Evolutionary conservation across 1,139 yeast species (phyloP).

Genomic region (Magnusiomyces tetraspermus): DNA sequence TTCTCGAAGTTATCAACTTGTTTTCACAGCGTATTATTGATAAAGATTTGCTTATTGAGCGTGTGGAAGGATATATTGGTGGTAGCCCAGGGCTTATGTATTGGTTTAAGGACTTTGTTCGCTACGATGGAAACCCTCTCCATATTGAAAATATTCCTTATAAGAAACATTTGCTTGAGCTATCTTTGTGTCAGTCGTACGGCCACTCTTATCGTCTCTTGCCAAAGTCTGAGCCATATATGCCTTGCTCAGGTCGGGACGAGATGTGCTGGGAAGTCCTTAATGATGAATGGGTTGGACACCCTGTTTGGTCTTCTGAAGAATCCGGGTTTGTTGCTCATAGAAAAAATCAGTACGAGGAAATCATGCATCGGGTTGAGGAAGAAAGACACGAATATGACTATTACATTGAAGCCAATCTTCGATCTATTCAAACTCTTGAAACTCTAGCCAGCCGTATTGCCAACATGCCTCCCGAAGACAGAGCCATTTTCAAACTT

Average conservation of each 20-base stretch:
- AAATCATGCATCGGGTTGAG: slow-evolving; percentile 85
- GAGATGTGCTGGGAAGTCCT: slow-evolving; percentile 99
- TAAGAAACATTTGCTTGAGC: slow-evolving; percentile 82
- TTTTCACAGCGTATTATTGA: slow-evolving; percentile 88
- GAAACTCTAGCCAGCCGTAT: slow-evolving; percentile 93
- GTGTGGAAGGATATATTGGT: slow-evolving; percentile 80
- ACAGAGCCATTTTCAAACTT: slow-evolving; percentile 71
- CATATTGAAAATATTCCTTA: slow-evolving; percentile 80
- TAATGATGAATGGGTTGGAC: slow-evolving; percentile 98
- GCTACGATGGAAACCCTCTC: slow-evolving; percentile 50
- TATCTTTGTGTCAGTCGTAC: slow-evolving; percentile 63
- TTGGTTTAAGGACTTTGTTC: slow-evolving; percentile 91
- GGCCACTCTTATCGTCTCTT: slow-evolving; percentile 92
- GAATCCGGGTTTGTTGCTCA: slow-evolving; percentile 98
- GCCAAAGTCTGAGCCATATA: slow-evolving; percentile 88
- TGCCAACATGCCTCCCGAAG: slow-evolving; percentile 87
- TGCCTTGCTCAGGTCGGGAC: slow-evolving; percentile 98
- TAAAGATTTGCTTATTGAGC: slow-evolving; percentile 67
- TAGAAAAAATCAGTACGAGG: slow-evolving; percentile 95
- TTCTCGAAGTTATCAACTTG: slow-evolving; percentile 73
- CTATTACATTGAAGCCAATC: slow-evolving; percentile 86
- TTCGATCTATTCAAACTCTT: slow-evolving; percentile 87
- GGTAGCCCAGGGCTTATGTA: slow-evolving; percentile 66
- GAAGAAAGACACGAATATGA: slow-evolving; percentile 98
- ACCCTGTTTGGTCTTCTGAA: slow-evolving; percentile 99